Conservation (phyloP, 495 filamentous ascomycete species). For the Rostrohypoxylon terebratum region DNA sequence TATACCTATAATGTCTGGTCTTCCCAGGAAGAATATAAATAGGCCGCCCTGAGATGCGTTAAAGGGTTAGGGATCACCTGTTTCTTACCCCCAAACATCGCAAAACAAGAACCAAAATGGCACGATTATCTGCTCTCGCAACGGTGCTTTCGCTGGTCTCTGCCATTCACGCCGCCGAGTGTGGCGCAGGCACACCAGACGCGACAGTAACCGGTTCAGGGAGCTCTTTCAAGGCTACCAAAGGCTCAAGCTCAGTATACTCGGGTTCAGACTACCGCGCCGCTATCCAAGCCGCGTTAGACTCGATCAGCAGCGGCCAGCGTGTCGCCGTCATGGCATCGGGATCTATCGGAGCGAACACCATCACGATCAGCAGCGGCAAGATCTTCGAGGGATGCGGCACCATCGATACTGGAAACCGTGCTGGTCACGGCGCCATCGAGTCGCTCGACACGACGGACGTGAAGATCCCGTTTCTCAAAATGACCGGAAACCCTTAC, state of each 20-base stretch:
- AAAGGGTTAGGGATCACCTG: background rate
- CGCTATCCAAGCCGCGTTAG: constrained; percentile 60
- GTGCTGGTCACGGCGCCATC: constrained; percentile 57
- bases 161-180: constrained; percentile 50
- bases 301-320: constrained; percentile 63
- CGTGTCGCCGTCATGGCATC: constrained; percentile 71
- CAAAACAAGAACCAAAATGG: constrained; percentile 14
- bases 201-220: constrained; percentile 56
- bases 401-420: constrained; percentile 59
- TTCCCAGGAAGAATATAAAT: constrained; percentile 12
- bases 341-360: constrained; percentile 66
- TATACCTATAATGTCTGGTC: background rate
- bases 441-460: constrained; percentile 52
- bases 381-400: constrained; percentile 63
- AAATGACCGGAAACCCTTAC: constrained; percentile 61
- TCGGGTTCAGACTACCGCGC: constrained; percentile 58
- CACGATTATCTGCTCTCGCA: constrained; percentile 34
- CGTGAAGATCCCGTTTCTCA: constrained; percentile 59
- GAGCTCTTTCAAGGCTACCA: constrained; percentile 51
- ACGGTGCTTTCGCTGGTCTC: constrained; percentile 49
- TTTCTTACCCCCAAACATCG: background rate
- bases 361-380: constrained; percentile 58
- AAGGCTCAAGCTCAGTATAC: constrained; percentile 51
- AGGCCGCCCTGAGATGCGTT: background rate
- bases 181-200: constrained; percentile 55